Evolutionary conservation across 1,284 basidiomycete genomes (phyloP).

Genomic region (Cryptococcus depauperatus): DNA sequence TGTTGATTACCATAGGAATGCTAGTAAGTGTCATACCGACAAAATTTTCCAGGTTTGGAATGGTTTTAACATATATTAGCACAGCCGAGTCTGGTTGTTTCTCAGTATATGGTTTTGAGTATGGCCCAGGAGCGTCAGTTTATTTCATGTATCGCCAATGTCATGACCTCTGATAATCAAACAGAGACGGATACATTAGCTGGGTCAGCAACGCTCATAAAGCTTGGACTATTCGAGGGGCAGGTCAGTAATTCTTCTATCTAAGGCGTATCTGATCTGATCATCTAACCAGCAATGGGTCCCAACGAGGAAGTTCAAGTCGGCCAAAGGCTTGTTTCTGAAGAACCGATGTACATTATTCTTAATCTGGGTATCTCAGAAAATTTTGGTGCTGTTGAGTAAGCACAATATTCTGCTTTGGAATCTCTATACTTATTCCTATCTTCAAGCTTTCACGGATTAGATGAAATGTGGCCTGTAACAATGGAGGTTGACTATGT

Average conservation of each 20-base stretch:
- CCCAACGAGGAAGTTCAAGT: slow-evolving; percentile 63
- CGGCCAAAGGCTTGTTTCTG: slow-evolving; percentile 62
- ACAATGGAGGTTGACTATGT: slow-evolving; percentile 43
- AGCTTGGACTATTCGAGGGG: slow-evolving; percentile 68
- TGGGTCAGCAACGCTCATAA: slow-evolving; percentile 62
- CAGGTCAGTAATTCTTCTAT: slow-evolving; percentile 17
- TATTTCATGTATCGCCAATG: neutral
- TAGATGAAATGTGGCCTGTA: slow-evolving; percentile 33
- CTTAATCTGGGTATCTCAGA: slow-evolving; percentile 63
- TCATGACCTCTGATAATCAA: neutral
- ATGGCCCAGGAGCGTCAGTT: slow-evolving; percentile 50
- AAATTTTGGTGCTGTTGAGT: slow-evolving; percentile 66
- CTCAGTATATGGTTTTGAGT: slow-evolving; percentile 59
- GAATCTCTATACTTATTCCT: neutral
- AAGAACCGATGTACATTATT: slow-evolving; percentile 65
- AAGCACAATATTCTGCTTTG: slow-evolving; percentile 2
- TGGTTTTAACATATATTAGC: slow-evolving; percentile 7
- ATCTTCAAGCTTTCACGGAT: slow-evolving; percentile 25
- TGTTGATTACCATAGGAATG: slow-evolving; percentile 18
- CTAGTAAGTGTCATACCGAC: slow-evolving; percentile 25
- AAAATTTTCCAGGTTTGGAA: neutral
- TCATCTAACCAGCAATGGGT: slow-evolving; percentile 52
- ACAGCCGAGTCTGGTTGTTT: slow-evolving; percentile 47
- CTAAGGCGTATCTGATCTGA: neutral
- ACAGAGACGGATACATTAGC: slow-evolving; percentile 59